phyloP scores from a whole-genome alignment of 208 protist species.

The Acanthamoeba sp. region DNA sequence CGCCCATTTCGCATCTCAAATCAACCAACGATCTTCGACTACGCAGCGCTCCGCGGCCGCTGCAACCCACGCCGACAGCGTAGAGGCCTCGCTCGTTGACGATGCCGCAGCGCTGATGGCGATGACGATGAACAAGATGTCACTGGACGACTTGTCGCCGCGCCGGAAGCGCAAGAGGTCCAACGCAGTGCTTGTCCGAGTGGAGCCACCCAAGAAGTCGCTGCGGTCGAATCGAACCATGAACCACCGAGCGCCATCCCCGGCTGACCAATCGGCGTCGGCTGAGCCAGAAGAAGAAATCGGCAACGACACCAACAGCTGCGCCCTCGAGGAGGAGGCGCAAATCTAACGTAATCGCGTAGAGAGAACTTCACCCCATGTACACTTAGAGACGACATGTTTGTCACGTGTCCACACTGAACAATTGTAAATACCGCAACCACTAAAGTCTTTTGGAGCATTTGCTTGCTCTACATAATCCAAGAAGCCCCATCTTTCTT shows the following conservation, averaged over 20 bases:
- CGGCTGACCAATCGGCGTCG: not conserved
- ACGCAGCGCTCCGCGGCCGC: not conserved
- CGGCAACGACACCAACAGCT: not conserved
- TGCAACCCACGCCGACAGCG: not conserved
- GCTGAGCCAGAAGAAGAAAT: not conserved
- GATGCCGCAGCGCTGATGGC: not conserved
- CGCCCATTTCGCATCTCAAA: not conserved
- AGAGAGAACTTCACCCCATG: too few species aligned
- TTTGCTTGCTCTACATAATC: too few species aligned
- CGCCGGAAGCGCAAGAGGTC: constrained; percentile 19
- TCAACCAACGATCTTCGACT: not conserved
- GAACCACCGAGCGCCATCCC: not conserved
- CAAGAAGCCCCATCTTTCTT: too few species aligned
- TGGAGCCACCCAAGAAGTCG: not conserved
- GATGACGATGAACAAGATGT: not conserved
- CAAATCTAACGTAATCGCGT: not conserved
- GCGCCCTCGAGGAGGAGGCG: not conserved
- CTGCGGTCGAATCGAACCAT: not conserved
- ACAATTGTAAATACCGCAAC: too few species aligned
- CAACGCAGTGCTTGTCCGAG: not conserved
- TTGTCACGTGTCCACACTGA: too few species aligned
- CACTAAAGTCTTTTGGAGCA: too few species aligned
- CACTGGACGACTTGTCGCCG: not conserved
- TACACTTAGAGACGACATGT: too few species aligned
- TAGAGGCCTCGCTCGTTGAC: not conserved